Evolutionary conservation across 208 protist genomes (phyloP).

Genomic region (Trypanosoma avium): DNA sequence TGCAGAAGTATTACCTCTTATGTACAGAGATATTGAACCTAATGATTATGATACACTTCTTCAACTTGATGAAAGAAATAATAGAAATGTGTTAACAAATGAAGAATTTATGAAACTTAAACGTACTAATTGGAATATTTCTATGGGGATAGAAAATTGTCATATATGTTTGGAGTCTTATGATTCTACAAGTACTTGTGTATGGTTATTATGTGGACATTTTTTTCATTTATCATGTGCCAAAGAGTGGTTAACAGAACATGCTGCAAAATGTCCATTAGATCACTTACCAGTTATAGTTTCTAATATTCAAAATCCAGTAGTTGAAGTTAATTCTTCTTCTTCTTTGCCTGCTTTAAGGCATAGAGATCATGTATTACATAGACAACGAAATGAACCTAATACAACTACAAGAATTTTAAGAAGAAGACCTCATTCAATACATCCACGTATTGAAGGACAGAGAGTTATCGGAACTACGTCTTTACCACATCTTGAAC

Average conservation of each 20-base stretch:
- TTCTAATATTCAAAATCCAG: background rate
- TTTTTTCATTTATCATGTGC: slow-evolving; percentile 68
- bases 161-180: slow-evolving; percentile 64
- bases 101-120: slow-evolving; percentile 31
- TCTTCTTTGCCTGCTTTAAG: background rate
- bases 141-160: slow-evolving; percentile 37
- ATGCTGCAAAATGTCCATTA: slow-evolving; percentile 61
- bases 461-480: slow-evolving; percentile 1
- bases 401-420: background rate
- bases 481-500: slow-evolving; percentile 17
- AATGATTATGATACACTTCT: slow-evolving; percentile 80
- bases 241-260: slow-evolving; percentile 62
- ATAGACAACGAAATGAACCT: background rate
- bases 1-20: slow-evolving; percentile 34
- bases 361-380: background rate
- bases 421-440: background rate
- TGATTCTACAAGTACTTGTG: slow-evolving; percentile 30
- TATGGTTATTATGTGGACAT: slow-evolving; percentile 71
- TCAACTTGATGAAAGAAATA: slow-evolving; percentile 40
- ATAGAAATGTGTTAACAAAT: slow-evolving; percentile 29
- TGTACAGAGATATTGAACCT: slow-evolving; percentile 72
- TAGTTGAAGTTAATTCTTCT: background rate
- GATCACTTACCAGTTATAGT: slow-evolving; percentile 40
- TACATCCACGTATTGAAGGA: slow-evolving; percentile 9
- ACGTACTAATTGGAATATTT: slow-evolving; percentile 23